These are phyloP conservation scores for Rubroshorea leprosula DNA, from an alignment of 345 rosid species.

Conservation along the genomic window DNA sequence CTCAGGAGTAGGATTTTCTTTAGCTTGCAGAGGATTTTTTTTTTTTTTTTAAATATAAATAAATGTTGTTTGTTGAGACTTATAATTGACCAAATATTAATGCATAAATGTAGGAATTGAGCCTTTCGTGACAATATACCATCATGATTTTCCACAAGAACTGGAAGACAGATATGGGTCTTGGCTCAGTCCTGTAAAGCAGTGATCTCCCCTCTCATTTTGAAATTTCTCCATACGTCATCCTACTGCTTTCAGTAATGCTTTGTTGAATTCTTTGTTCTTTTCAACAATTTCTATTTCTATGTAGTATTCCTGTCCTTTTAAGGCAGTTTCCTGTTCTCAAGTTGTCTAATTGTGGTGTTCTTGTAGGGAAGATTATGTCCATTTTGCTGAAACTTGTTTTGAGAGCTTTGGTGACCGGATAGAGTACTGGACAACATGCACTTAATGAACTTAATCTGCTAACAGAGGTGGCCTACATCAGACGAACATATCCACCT, in stretches of 20 bases:
- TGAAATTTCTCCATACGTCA: background rate
- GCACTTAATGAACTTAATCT: conserved; percentile 36
- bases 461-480: conserved; percentile 29
- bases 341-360: background rate
- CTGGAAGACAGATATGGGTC: conserved; percentile 33
- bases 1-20: conserved; percentile 24
- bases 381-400: conserved; percentile 31
- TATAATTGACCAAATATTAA: conserved; percentile 5
- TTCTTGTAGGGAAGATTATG: conserved; percentile 37
- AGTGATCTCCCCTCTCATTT: conserved; percentile 17
- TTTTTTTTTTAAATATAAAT: background rate
- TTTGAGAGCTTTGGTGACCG: conserved; percentile 39
- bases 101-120: conserved; percentile 32
- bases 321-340: background rate
- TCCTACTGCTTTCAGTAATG: too few relatives aligned
- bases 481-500: conserved; percentile 33
- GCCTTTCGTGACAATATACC: conserved; percentile 41
- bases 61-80: background rate
- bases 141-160: conserved; percentile 35
- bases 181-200: conserved; percentile 39
- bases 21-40: background rate
- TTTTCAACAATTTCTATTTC: too few relatives aligned
- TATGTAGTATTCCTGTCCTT: too few relatives aligned
- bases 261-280: too few relatives aligned
- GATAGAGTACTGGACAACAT: conserved; percentile 39